Base-by-base conservation (phyloP, 139 green algal genomes). In the Tetradesmus lagerheimii region DNA sequence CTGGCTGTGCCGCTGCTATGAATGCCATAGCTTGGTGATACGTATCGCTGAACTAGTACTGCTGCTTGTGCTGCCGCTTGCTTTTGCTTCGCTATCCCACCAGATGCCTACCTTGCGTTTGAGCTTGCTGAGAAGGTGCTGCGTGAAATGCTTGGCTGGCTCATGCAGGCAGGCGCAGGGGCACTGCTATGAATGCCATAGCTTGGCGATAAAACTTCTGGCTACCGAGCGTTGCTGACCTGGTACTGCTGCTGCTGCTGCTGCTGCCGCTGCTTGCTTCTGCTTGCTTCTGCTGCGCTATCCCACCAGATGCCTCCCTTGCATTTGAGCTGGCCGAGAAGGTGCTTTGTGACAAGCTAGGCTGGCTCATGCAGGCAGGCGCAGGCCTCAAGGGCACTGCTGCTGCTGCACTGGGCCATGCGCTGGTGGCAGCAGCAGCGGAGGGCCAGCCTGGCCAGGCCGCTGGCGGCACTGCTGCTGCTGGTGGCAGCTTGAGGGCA, bases 241-340 rank as follows among this genome's bases (percentile, higher is more conserved):
- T n/a, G n/a, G n/a, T n/a, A 16, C 64, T 75, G 64, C 64, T 75
- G 64, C 64, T 11, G 27, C 64, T 75, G 64, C 64, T 11, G 64
- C 64, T 75, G 64, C 64, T 75, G 64, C 14, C 27, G 14, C 64
- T 75, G 23, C 64, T 27, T 18, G 64, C 64, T n/a, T 11, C 64
- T 75, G 45, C n/a, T n/a, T 57, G 23, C 23, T 75, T 6, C 64
- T 75, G 64, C 64, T 75, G 64, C 16, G 6, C 29, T 75, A 16
- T n/a, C n/a, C n/a, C n/a, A n/a, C n/a, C 77, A 57, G 38, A 53
- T 53, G 39, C 78, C 14, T 34, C 43, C 38, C 38, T 88, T 5
- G 62, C 83, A 8, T 88, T 88, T 88, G 83, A 88, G 62, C 43
- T 88, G 64, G 35, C 37, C 23, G 83, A 88, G 83, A 80, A 80